These are phyloP conservation scores for Fraxinus sp. DNA, from an alignment of 305 asterid genomes.

Conservation along the genomic window DNA sequence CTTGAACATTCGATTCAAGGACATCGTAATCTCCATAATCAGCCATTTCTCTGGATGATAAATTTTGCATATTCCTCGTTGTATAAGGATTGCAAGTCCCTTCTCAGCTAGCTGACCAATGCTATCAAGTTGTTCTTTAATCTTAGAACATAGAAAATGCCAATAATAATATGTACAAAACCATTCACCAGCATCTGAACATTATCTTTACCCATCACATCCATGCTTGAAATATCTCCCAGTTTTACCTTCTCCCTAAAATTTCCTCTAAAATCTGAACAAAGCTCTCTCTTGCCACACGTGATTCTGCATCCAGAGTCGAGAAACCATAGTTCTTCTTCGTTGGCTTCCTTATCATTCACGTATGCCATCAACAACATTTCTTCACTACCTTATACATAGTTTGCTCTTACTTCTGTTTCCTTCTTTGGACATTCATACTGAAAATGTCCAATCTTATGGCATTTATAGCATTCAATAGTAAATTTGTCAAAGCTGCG, in stretches of 20 bases:
- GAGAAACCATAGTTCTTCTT: background rate
- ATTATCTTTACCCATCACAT: background rate
- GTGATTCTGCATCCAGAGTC: background rate
- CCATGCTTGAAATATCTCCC: background rate
- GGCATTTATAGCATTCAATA: background rate
- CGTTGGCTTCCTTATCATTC: background rate
- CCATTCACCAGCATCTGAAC: background rate
- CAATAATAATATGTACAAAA: too few relatives aligned
- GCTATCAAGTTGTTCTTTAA: background rate
- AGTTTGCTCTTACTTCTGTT: background rate
- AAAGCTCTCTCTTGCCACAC: background rate
- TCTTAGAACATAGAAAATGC: too few relatives aligned
- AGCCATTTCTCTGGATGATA: too few relatives aligned
- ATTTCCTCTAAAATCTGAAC: background rate
- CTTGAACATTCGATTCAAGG: too few relatives aligned
- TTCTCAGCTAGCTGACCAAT: too few relatives aligned
- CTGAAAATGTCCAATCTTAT: background rate
- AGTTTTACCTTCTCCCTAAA: background rate
- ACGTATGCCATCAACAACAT: background rate
- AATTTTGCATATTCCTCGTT: too few relatives aligned
- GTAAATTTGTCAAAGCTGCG: background rate
- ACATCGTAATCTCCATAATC: too few relatives aligned
- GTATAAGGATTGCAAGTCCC: too few relatives aligned
- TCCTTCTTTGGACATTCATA: background rate
- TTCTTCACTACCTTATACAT: background rate